phyloP scores from a whole-genome alignment of 1,139 yeast genomes.

The Sugiyamaella grinbergsii region DNA sequence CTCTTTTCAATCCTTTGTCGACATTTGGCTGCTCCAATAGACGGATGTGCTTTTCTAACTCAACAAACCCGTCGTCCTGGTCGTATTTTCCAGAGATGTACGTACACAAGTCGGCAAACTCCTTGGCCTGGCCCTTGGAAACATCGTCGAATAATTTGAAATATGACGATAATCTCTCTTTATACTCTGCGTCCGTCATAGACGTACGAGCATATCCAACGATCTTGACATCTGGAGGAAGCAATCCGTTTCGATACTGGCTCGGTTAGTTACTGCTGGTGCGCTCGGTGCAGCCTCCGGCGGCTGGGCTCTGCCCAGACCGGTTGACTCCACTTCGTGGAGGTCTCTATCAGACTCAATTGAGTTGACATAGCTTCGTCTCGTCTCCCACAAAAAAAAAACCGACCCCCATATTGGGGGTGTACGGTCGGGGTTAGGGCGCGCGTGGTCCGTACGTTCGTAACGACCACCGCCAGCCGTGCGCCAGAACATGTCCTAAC shows the following conservation, averaged over 20 bases:
- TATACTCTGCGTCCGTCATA: conserved; percentile 65
- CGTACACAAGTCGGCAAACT: conserved; percentile 63
- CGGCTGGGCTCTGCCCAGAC: too few relatives aligned
- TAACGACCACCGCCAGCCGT: too few relatives aligned
- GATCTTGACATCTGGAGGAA: conserved; percentile 70
- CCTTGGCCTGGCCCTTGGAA: conserved; percentile 45
- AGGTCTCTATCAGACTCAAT: not conserved
- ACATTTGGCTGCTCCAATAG: conserved; percentile 54
- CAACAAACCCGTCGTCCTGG: conserved; percentile 66
- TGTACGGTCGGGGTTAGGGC: too few relatives aligned
- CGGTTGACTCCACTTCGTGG: not conserved
- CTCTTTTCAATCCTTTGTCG: conserved; percentile 44
- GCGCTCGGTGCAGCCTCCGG: too few relatives aligned
- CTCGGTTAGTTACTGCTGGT: conserved; percentile 7
- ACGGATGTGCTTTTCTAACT: conserved; percentile 57
- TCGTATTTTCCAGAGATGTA: conserved; percentile 84
- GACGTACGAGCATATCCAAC: conserved; percentile 92
- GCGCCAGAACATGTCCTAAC: too few relatives aligned
- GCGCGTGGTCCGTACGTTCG: too few relatives aligned
- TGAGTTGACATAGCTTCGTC: too few relatives aligned
- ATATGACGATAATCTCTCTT: conserved; percentile 62
- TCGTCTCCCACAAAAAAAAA: too few relatives aligned
- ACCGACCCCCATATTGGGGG: too few relatives aligned
- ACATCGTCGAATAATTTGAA: conserved; percentile 59
- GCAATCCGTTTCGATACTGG: conserved; percentile 70